These are phyloP conservation scores for Bauhinia variegata DNA, from an alignment of 306 rosid species.

Conservation along the genomic window DNA sequence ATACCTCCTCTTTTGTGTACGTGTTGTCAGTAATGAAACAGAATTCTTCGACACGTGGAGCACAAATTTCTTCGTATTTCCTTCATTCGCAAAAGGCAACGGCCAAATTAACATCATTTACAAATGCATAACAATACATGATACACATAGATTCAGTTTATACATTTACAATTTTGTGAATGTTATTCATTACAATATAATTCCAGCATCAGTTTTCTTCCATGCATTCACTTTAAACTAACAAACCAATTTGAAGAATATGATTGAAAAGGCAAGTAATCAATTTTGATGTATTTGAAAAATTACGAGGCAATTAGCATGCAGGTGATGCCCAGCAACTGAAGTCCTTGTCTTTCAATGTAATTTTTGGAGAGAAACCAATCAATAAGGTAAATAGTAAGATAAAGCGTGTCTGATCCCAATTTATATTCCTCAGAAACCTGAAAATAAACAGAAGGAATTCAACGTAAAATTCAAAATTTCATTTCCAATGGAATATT, in stretches of 20 bases:
- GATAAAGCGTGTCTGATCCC: constrained; percentile 82
- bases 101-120: constrained; percentile 17
- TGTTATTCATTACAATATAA: no score
- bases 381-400: constrained; percentile 79
- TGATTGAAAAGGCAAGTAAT: no score
- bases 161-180: no score
- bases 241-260: no score
- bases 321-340: constrained; percentile 94
- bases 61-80: constrained; percentile 70
- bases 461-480: neutral
- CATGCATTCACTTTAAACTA: no score
- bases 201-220: no score
- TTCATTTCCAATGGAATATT: neutral
- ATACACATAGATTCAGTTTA: neutral
- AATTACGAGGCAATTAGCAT: constrained; percentile 95
- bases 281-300: neutral
- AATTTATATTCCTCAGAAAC: constrained; percentile 84
- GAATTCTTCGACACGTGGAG: constrained; percentile 64
- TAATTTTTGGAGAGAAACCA: constrained; percentile 77
- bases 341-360: constrained; percentile 76
- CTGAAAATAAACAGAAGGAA: constrained; percentile 48
- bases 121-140: constrained; percentile 15
- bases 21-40: constrained; percentile 71
- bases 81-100: constrained; percentile 41
- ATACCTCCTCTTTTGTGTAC: constrained; percentile 66